These are phyloP conservation scores for Sugiyamaella smithiae DNA, from an alignment of 805 yeast genomes.

Conservation along the genomic window DNA sequence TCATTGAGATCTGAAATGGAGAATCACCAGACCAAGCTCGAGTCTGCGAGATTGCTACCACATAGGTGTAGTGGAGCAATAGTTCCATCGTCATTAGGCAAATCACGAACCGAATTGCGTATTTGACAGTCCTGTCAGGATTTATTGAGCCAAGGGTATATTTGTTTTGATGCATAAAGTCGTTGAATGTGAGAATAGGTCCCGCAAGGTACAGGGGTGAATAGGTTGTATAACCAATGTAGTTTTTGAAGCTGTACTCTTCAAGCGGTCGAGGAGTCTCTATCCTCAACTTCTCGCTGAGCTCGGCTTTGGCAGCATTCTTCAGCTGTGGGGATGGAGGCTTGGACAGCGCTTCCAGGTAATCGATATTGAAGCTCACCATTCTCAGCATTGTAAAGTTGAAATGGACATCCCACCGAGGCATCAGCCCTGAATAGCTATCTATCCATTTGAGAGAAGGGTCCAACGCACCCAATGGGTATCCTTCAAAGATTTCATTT, in stretches of 20 bases:
- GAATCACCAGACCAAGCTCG: slow-evolving; percentile 87
- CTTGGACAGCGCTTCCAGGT: slow-evolving; percentile 29
- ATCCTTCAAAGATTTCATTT: slow-evolving; percentile 64
- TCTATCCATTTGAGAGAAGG: slow-evolving; percentile 54
- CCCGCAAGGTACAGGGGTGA: slow-evolving; percentile 94
- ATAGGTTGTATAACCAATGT: slow-evolving; percentile 73
- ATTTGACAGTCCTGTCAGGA: slow-evolving; percentile 49
- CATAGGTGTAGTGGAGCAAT: slow-evolving; percentile 81
- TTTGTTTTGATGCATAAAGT: slow-evolving; percentile 65
- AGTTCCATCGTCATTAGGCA: slow-evolving; percentile 89
- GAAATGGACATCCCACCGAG: slow-evolving; percentile 94
- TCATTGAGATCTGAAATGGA: slow-evolving; percentile 92
- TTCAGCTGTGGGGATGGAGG: slow-evolving; percentile 6
- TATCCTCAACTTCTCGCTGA: slow-evolving; percentile 62
- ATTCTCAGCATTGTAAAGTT: slow-evolving; percentile 84
- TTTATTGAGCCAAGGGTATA: slow-evolving; percentile 60
- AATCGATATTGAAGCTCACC: slow-evolving; percentile 81
- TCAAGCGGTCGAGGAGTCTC: slow-evolving; percentile 51
- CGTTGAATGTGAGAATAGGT: slow-evolving; percentile 90
- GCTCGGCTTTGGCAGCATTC: slow-evolving; percentile 2
- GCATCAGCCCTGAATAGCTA: slow-evolving; percentile 67
- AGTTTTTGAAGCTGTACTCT: slow-evolving; percentile 64
- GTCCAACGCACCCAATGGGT: slow-evolving; percentile 46
- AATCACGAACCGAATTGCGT: slow-evolving; percentile 64
- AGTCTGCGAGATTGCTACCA: slow-evolving; percentile 86